Conservation (phyloP, 768 basidiomycete genomes). For the Lyophyllum semitale region DNA sequence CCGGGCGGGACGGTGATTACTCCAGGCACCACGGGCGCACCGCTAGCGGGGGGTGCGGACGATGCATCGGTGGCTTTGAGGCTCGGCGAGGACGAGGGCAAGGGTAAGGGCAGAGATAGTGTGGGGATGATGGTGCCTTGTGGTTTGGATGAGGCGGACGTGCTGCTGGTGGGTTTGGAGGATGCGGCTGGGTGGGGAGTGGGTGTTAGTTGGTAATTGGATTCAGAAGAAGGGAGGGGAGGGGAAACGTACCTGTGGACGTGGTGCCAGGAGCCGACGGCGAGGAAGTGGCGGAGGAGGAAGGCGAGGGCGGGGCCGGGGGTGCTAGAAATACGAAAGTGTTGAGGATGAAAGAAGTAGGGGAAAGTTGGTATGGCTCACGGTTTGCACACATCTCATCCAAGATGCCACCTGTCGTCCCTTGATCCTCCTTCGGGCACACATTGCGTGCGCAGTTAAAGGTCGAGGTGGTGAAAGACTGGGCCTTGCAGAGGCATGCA, state of each 20-base stretch:
- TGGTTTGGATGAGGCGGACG: neutral
- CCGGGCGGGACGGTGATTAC: neutral
- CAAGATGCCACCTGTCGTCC: neutral
- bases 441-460: neutral
- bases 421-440: neutral
- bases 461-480: neutral
- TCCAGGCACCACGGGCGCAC: neutral
- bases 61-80: neutral
- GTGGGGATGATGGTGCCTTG: neutral
- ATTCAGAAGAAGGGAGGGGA: neutral
- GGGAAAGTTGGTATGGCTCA: neutral
- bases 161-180: neutral
- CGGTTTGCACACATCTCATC: neutral
- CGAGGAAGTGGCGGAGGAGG: too few relatives aligned
- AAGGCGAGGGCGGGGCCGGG: too few relatives aligned
- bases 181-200: neutral
- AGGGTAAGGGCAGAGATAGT: neutral
- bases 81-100: neutral
- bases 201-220: neutral
- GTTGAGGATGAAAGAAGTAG: neutral
- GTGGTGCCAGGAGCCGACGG: neutral
- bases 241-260: neutral
- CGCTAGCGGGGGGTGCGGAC: neutral
- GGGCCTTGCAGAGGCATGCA: neutral
- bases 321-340: too few relatives aligned